These are phyloP conservation scores for Inonotus hispidus DNA, from an alignment of 1,284 basidiomycete species.

Conservation along the genomic window DNA sequence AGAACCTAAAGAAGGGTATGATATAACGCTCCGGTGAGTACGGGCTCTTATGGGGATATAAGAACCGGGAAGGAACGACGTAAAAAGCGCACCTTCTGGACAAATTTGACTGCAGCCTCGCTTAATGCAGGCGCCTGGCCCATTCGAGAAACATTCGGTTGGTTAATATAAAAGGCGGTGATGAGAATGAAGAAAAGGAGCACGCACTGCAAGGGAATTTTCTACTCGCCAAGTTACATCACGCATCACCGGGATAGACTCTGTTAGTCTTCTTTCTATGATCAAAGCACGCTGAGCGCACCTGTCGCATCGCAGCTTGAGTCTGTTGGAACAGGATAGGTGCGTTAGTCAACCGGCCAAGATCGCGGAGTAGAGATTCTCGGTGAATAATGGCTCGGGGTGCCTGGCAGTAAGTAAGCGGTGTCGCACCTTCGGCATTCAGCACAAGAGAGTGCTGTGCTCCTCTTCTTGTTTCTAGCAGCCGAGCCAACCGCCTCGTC, in stretches of 20 bases:
- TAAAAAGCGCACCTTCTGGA: conserved; percentile 29
- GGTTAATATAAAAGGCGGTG: not conserved
- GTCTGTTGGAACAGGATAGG: conserved; percentile 2
- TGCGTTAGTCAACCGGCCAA: conserved; percentile 37
- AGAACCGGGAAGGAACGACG: conserved; percentile 7
- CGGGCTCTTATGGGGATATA: conserved; percentile 17
- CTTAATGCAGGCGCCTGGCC: conserved; percentile 19
- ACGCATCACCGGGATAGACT: conserved; percentile 3
- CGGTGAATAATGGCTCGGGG: not conserved
- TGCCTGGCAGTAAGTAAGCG: conserved; percentile 4
- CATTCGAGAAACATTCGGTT: not conserved
- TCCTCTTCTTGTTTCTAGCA: conserved; percentile 41
- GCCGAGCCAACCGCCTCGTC: conserved; percentile 31
- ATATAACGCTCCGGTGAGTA: conserved; percentile 18
- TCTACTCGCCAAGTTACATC: conserved; percentile 1
- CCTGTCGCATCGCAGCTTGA: conserved; percentile 20
- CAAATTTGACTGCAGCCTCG: conserved; percentile 20
- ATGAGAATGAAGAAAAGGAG: not conserved
- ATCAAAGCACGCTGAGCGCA: conserved; percentile 2
- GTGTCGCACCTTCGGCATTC: conserved; percentile 51
- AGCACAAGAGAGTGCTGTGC: conserved; percentile 51
- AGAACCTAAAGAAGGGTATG: conserved; percentile 38
- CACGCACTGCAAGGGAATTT: conserved; percentile 20
- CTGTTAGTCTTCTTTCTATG: not conserved
- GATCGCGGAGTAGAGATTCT: conserved; percentile 13